A percentile compares a stretch with the other conserved stretches of the same genome.
Evolutionary conservation across 1,284 basidiomycete genomes (phyloP).

Genomic region (Takashimella koratensis): DNA sequence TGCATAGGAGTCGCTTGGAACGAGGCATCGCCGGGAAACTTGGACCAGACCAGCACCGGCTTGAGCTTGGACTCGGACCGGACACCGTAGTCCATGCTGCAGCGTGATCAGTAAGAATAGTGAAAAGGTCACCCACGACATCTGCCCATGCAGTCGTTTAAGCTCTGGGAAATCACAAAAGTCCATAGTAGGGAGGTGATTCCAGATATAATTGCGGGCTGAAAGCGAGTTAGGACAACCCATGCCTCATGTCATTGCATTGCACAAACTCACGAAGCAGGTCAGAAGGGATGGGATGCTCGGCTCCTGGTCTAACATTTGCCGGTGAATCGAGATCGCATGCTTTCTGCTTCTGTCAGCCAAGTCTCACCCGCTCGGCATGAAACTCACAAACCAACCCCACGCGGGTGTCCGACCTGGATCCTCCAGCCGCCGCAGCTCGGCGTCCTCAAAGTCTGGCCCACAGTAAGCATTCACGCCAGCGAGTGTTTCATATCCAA

Average conservation of each 20-base stretch:
- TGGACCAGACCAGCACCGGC: slow-evolving; percentile 46
- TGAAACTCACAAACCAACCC: slow-evolving; percentile 42
- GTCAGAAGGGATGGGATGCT: slow-evolving; percentile 35
- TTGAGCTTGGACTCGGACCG: slow-evolving; percentile 43
- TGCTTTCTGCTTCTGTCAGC: slow-evolving; percentile 30
- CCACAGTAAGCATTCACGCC: slow-evolving; percentile 3
- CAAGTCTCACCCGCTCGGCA: not conserved
- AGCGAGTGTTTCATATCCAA: slow-evolving; percentile 4
- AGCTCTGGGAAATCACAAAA: slow-evolving; percentile 50
- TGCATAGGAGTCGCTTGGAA: slow-evolving; percentile 46
- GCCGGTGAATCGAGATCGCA: slow-evolving; percentile 40
- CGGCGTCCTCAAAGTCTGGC: slow-evolving; percentile 41
- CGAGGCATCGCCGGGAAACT: slow-evolving; percentile 36
- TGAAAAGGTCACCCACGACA: slow-evolving; percentile 22
- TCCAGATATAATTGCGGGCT: slow-evolving; percentile 42
- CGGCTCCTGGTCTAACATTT: slow-evolving; percentile 34
- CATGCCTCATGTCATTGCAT: not conserved
- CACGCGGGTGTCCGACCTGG: slow-evolving; percentile 35
- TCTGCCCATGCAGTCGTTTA: slow-evolving; percentile 42
- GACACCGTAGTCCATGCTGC: slow-evolving; percentile 39
- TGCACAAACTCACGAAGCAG: slow-evolving; percentile 36
- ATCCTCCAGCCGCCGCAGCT: slow-evolving; percentile 43
- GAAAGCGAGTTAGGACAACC: slow-evolving; percentile 4
- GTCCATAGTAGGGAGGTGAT: slow-evolving; percentile 51
- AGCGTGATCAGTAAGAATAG: no score